These are phyloP conservation scores for Pseudogymnoascus sp. DNA, from an alignment of 2,329 filamentous ascomycete genomes.

Conservation along the genomic window DNA sequence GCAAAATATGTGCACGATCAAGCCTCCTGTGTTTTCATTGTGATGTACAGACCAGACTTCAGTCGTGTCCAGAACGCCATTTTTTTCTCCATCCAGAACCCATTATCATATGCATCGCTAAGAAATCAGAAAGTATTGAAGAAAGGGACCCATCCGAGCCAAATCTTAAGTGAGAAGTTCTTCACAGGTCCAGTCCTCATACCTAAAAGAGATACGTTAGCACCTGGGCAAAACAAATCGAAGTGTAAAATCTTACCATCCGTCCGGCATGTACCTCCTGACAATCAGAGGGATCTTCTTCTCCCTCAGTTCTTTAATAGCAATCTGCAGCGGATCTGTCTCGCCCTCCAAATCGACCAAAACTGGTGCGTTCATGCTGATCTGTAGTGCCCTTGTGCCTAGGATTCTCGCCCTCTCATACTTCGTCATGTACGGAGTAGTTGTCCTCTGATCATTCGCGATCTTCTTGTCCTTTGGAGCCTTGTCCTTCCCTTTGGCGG, in stretches of 20 bases:
- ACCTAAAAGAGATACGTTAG: conserved; percentile 33
- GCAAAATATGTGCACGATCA: not conserved
- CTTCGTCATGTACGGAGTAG: conserved; percentile 99
- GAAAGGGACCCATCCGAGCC: conserved; percentile 6
- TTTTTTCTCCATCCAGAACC: conserved; percentile 7
- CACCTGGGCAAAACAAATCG: not conserved
- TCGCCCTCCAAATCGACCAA: conserved; percentile 95
- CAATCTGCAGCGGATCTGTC: conserved; percentile 95
- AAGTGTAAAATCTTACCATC: conserved; percentile 60
- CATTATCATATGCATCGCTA: conserved; percentile 10
- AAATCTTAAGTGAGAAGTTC: conserved; percentile 63
- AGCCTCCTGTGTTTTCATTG: conserved; percentile 4
- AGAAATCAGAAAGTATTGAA: conserved; percentile 9
- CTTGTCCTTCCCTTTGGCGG: conserved; percentile 47
- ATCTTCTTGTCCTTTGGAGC: conserved; percentile 78
- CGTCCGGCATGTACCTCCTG: conserved; percentile 90
- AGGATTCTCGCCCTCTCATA: conserved; percentile 93
- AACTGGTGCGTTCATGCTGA: conserved; percentile 97
- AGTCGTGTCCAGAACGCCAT: conserved; percentile 6
- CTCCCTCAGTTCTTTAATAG: conserved; percentile 92
- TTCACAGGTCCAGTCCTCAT: conserved; percentile 99
- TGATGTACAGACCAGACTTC: conserved; percentile 8
- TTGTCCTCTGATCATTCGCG: conserved; percentile 76
- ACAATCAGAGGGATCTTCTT: conserved; percentile 98
- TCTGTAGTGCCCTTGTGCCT: conserved; percentile 88